Evolutionary conservation across 495 filamentous ascomycete species (phyloP).

Genomic region (Aspergillus mulundensis): DNA sequence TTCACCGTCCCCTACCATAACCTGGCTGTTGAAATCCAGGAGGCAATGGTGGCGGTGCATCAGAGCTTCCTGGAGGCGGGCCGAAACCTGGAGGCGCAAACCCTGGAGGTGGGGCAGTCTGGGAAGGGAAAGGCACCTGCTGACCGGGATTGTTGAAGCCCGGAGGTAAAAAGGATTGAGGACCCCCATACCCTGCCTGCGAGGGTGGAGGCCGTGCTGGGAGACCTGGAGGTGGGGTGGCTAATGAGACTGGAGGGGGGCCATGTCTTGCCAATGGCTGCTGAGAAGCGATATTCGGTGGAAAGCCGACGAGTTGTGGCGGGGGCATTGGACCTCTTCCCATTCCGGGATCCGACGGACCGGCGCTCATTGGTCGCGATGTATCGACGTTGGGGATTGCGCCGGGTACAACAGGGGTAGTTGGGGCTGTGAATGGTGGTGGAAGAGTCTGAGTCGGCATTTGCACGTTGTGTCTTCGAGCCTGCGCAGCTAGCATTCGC

Average conservation of each 20-base stretch:
- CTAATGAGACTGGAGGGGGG: constrained; percentile 44
- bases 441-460: constrained; percentile 59
- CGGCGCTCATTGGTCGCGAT: constrained; percentile 39
- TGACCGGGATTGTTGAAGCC: constrained; percentile 48
- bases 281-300: constrained; percentile 35
- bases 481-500: constrained; percentile 85
- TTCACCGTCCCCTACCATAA: constrained; percentile 43
- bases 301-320: constrained; percentile 32
- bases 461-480: constrained; percentile 87
- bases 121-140: constrained; percentile 34
- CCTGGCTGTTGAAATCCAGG: constrained; percentile 49
- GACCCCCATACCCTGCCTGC: constrained; percentile 72
- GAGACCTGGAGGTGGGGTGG: constrained; percentile 68
- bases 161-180: constrained; percentile 62
- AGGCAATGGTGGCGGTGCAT: constrained; percentile 40
- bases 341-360: constrained; percentile 31
- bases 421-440: constrained; percentile 42
- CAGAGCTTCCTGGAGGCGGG: constrained; percentile 31
- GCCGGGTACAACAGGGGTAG: constrained; percentile 37
- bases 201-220: constrained; percentile 77
- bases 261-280: constrained; percentile 30
- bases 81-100: constrained; percentile 54
- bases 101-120: constrained; percentile 50
- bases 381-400: constrained; percentile 50
- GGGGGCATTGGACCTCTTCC: constrained; percentile 28